phyloP scores from a whole-genome alignment of 768 basidiomycete genomes.

The Trametes elegans region DNA sequence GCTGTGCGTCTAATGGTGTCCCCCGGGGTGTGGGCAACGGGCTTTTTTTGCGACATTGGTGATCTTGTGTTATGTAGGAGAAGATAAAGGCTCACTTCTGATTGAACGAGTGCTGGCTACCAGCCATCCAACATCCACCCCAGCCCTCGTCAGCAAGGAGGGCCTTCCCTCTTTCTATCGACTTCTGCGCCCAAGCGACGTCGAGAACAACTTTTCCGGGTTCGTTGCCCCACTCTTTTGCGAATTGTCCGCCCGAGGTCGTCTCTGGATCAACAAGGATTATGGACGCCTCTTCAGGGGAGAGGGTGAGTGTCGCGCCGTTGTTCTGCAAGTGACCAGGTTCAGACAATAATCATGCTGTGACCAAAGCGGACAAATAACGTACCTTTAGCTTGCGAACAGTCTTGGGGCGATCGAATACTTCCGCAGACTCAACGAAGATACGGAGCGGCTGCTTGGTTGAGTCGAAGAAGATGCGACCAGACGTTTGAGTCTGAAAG shows the following conservation, averaged over 20 bases:
- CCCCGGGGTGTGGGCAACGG: slow-evolving; percentile 60
- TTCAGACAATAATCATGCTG: neutral
- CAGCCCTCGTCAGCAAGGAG: slow-evolving; percentile 43
- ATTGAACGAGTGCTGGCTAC: slow-evolving; percentile 9
- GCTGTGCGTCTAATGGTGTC: slow-evolving; percentile 37
- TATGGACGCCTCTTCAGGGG: slow-evolving; percentile 51
- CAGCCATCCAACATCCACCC: slow-evolving; percentile 19
- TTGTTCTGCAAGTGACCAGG: slow-evolving; percentile 39
- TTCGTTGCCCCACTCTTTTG: slow-evolving; percentile 58
- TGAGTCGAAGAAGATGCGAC: slow-evolving; percentile 1
- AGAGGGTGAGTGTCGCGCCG: slow-evolving; percentile 52
- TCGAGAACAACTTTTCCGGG: slow-evolving; percentile 48
- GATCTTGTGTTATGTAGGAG: neutral
- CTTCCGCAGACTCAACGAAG: slow-evolving; percentile 57
- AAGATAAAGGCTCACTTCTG: slow-evolving; percentile 44
- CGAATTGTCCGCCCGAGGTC: slow-evolving; percentile 51
- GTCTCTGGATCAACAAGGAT: slow-evolving; percentile 58
- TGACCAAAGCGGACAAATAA: neutral
- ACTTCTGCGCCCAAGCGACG: slow-evolving; percentile 51
- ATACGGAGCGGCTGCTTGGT: slow-evolving; percentile 39
- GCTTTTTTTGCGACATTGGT: no score
- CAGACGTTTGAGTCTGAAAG: slow-evolving; percentile 1
- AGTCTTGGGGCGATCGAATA: slow-evolving; percentile 48
- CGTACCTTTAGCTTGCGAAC: slow-evolving; percentile 34
- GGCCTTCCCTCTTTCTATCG: slow-evolving; percentile 40